Percentiles rank a stretch among this genome's conserved stretches.
These are phyloP conservation scores for Polyrhizophydium stewartii DNA, from an alignment of 371 early-diverging fungal species.

Conservation along the genomic window DNA sequence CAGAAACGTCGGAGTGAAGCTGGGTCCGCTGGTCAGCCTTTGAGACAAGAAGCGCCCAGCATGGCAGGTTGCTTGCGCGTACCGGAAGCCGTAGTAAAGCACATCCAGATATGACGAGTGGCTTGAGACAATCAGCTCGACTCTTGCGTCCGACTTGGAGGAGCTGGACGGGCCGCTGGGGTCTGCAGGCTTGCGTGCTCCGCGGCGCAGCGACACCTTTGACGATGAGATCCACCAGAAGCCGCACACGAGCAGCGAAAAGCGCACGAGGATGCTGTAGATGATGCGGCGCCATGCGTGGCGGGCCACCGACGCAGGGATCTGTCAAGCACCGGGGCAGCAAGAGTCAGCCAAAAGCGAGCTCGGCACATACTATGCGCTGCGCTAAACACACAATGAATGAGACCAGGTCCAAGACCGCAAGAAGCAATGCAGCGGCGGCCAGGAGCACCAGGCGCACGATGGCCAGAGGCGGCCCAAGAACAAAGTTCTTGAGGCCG, in stretches of 20 bases:
- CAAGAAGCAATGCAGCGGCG: conserved; percentile 11
- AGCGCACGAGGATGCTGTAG: conserved; percentile 6
- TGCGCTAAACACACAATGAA: too few species aligned
- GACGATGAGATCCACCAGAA: conserved; percentile 16
- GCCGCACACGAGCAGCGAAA: conserved; percentile 12
- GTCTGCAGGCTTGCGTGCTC: background rate
- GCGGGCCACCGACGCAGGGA: too few species aligned
- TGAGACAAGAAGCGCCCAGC: too few species aligned
- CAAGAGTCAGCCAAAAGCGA: too few species aligned
- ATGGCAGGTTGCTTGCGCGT: too few species aligned
- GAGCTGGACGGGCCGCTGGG: too few species aligned
- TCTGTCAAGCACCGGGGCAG: too few species aligned
- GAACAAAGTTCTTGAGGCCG: conserved; percentile 21
- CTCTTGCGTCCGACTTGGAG: conserved; percentile 25
- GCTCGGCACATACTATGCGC: too few species aligned
- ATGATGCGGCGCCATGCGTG: conserved; percentile 1
- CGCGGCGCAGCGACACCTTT: conserved; percentile 1
- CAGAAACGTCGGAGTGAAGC: conserved; percentile 44
- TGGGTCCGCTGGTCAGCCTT: too few species aligned
- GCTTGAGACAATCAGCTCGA: conserved; percentile 76
- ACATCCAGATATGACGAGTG: conserved; percentile 84
- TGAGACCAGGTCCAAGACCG: conserved; percentile 13
- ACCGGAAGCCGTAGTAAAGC: conserved; percentile 67
- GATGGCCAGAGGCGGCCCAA: conserved; percentile 38
- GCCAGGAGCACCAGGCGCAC: conserved; percentile 28